Evolutionary conservation across 495 filamentous ascomycete species (phyloP).

Genomic region (Penicillium lagena): DNA sequence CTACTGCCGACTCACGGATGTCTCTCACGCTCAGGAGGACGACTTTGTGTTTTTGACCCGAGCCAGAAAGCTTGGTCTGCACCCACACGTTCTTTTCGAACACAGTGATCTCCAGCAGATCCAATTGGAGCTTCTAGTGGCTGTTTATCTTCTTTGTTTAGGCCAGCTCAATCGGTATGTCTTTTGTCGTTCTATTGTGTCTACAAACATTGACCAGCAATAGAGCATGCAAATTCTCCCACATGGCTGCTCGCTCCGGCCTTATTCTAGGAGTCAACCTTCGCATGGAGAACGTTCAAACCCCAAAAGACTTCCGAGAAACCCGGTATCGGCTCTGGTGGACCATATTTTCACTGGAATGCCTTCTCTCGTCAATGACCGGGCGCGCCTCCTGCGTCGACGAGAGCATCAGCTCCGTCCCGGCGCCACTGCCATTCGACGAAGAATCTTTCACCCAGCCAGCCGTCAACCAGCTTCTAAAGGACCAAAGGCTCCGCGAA

Average conservation of each 20-base stretch:
- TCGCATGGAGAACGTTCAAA: slow-evolving; percentile 42
- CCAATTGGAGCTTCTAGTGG: slow-evolving; percentile 46
- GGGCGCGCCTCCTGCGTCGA: slow-evolving; percentile 53
- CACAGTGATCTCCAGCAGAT: slow-evolving; percentile 56
- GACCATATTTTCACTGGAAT: slow-evolving; percentile 53
- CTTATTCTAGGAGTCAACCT: slow-evolving; percentile 56
- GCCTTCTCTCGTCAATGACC: slow-evolving; percentile 51
- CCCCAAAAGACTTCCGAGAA: slow-evolving; percentile 48
- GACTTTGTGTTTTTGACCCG: slow-evolving; percentile 52
- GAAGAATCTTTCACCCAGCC: slow-evolving; percentile 37
- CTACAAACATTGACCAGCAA: not conserved
- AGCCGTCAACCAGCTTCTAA: slow-evolving; percentile 13
- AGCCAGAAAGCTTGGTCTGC: slow-evolving; percentile 47
- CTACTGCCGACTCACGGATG: slow-evolving; percentile 37
- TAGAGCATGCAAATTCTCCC: slow-evolving; percentile 55
- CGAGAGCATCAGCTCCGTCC: slow-evolving; percentile 45
- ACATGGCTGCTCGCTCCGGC: slow-evolving; percentile 52
- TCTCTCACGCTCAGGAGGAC: slow-evolving; percentile 32
- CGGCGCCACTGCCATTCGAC: slow-evolving; percentile 46
- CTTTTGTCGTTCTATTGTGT: not conserved
- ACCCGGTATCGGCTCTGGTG: slow-evolving; percentile 57
- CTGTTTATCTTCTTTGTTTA: slow-evolving; percentile 52
- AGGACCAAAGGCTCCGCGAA: slow-evolving; percentile 11
- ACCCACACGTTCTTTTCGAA: slow-evolving; percentile 42
- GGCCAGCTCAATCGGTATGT: slow-evolving; percentile 56